These are phyloP conservation scores for Cercospora sojina DNA, from an alignment of 2,329 filamentous ascomycete species.

Conservation along the genomic window DNA sequence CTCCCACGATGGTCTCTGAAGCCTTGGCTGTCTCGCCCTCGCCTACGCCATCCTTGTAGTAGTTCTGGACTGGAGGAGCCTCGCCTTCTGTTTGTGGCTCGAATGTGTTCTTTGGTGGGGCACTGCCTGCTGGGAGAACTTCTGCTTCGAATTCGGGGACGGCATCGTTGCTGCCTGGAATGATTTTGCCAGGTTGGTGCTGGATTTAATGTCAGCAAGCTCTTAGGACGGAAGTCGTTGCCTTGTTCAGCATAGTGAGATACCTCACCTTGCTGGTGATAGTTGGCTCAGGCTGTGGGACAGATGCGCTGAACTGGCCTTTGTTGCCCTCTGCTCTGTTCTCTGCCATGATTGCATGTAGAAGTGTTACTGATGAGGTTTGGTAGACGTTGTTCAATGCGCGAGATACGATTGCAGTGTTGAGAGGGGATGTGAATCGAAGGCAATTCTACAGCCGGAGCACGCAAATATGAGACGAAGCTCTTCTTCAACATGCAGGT, in stretches of 20 bases:
- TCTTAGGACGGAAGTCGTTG: neutral
- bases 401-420: neutral
- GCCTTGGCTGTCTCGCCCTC: constrained; percentile 47
- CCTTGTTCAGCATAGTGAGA: neutral
- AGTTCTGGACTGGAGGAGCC: constrained; percentile 43
- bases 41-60: constrained; percentile 42
- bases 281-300: constrained; percentile 8
- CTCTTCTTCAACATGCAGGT: constrained; percentile 12
- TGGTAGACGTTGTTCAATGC: neutral
- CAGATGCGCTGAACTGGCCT: constrained; percentile 12
- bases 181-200: constrained; percentile 64
- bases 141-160: constrained; percentile 64
- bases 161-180: constrained; percentile 54
- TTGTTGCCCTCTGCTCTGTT: constrained; percentile 13
- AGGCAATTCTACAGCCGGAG: neutral
- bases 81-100: constrained; percentile 44
- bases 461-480: constrained; percentile 5
- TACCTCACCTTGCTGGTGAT: constrained; percentile 10
- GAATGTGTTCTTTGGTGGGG: constrained; percentile 53
- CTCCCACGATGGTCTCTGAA: constrained; percentile 50
- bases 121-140: constrained; percentile 61
- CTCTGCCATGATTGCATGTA: neutral
- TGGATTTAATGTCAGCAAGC: constrained; percentile 35
- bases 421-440: neutral
- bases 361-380: neutral